phyloP scores from a whole-genome alignment of 345 rosid genomes.

The Syzygium jambos region DNA sequence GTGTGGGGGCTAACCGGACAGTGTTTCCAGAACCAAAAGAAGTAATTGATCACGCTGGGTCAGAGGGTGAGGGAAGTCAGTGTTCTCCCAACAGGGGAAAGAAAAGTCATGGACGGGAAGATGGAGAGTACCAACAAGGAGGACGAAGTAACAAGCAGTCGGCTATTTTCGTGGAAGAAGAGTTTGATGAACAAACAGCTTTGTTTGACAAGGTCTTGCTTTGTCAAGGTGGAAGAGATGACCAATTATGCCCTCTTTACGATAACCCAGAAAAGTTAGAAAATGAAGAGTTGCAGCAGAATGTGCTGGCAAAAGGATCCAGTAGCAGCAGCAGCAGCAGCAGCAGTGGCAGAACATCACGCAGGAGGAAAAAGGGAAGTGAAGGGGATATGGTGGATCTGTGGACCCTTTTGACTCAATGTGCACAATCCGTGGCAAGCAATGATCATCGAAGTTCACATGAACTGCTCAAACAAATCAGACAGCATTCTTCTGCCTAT shows the following conservation, averaged over 20 bases:
- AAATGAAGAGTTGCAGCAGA: background rate
- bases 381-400: slow-evolving; percentile 39
- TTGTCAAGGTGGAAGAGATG: slow-evolving; percentile 11
- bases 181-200: slow-evolving; percentile 13
- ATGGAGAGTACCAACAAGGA: slow-evolving; percentile 16
- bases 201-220: slow-evolving; percentile 38
- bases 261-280: background rate
- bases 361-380: slow-evolving; percentile 14
- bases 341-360: background rate
- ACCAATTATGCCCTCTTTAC: background rate
- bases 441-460: slow-evolving; percentile 45
- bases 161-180: slow-evolving; percentile 31
- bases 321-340: background rate
- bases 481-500: slow-evolving; percentile 43
- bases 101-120: slow-evolving; percentile 26
- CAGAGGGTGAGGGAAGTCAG: slow-evolving; percentile 1
- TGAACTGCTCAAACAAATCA: slow-evolving; percentile 52
- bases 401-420: slow-evolving; percentile 37
- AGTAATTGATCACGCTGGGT: background rate
- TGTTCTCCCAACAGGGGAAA: slow-evolving; percentile 15
- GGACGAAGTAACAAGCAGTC: slow-evolving; percentile 41
- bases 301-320: slow-evolving; percentile 7
- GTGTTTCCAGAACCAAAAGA: background rate
- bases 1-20: background rate
- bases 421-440: slow-evolving; percentile 64